Conservation (phyloP, 495 filamentous ascomycete genomes). For the Penicillium macrosclerotiorum region DNA sequence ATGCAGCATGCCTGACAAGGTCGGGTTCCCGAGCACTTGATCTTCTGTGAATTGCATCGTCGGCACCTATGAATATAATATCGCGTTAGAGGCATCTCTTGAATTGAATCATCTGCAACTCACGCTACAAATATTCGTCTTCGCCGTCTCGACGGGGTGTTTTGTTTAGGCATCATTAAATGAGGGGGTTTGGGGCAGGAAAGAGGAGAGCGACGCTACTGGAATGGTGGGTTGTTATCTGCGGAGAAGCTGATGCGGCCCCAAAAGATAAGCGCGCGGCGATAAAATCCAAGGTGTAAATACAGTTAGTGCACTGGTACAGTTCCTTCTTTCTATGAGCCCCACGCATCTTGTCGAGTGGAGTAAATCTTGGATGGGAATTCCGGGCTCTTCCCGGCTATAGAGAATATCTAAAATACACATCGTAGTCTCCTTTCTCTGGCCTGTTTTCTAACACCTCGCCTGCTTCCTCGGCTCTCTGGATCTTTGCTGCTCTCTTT, state of each 20-base stretch:
- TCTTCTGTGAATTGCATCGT: conserved; percentile 20
- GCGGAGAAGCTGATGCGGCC: too few species aligned
- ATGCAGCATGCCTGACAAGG: conserved; percentile 15
- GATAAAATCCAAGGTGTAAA: too few species aligned
- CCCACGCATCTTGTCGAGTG: too few species aligned
- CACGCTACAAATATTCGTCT: conserved; percentile 14
- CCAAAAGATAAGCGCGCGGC: background rate
- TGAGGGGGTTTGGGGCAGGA: background rate
- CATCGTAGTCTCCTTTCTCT: conserved; percentile 12
- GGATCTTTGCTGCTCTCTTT: conserved; percentile 6
- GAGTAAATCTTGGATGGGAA: too few species aligned
- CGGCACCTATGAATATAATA: conserved; percentile 21
- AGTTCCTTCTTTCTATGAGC: too few species aligned
- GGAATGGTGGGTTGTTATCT: background rate
- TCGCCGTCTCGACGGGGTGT: conserved; percentile 8
- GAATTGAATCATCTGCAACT: background rate
- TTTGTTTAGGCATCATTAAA: background rate
- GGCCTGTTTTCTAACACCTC: conserved; percentile 10
- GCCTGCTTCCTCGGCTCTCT: conserved; percentile 6
- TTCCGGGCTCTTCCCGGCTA: too few species aligned
- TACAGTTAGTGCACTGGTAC: too few species aligned
- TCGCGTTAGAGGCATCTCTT: too few species aligned
- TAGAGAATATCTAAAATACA: conserved; percentile 11
- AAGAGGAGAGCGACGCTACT: background rate
- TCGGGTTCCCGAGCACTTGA: conserved; percentile 17